Base-by-base conservation (phyloP, 345 rosid species). In the Mangifera indica region DNA sequence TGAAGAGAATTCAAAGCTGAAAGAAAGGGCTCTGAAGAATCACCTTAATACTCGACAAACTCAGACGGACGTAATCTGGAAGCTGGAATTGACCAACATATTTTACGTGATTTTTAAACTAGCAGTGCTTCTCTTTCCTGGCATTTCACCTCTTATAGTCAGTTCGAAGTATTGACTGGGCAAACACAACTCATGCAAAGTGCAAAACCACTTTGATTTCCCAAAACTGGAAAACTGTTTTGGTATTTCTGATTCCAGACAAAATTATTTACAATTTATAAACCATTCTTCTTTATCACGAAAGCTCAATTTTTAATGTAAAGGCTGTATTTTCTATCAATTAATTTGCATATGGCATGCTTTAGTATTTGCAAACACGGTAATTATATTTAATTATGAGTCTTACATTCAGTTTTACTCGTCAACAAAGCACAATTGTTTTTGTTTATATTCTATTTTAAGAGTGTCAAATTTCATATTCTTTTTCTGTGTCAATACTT, bases 151-250 rank as follows among this genome's bases (percentile, higher is more conserved):
- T 22, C 22, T 25, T 17, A n/a, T 59, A 10, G 32, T 17, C 24
- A 13, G 63, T 48, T 54, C 51, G 53, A 37, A 74, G 70, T 56
- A 34, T 66, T 69, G 78, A 66, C 76, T 14, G 70, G 57, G 65
- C 22, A 54, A 59, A 32, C 68, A 69, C 58, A 25, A 71, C 79
- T 75, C 69, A 72, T 21, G 70, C 49, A 56, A 45, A 63, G n/a
- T 55, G 53, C 42, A 20, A 45, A n/a, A 45, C 45, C 51, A 52
- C 48, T 72, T 57, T 44, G 32, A n/a, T n/a, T n/a, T n/a, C n/a
- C n/a, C n/a, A 32, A 59, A 51, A 15, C 60, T 29, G 54, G 44
- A n/a, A 60, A 29, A 15, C 2, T 15, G 10, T 17, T 24, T 46
- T 10, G 45, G 40, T 25, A 26, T 65, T 51, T 71, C 51, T 21